Evolutionary conservation across 2,329 filamentous ascomycete genomes (phyloP), one percentile per base, ranked within the genome.

Genomic region (Pseudopithomyces chartarum): DNA sequence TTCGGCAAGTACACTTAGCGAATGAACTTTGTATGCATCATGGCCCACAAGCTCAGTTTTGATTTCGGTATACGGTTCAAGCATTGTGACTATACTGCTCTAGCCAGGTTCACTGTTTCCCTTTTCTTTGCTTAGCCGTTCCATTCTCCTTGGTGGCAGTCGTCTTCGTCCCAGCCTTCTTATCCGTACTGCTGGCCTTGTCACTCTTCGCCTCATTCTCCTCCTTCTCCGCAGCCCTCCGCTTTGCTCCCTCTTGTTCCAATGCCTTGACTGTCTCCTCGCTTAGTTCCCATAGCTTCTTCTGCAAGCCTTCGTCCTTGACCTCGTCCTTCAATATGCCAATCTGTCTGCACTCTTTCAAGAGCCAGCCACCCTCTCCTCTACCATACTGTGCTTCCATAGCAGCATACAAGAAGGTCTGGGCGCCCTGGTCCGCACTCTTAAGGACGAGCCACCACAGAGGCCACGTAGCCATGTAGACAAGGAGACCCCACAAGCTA

Each of bases 381-480:
- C 87, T 82, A 3, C 84, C 86, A 49, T 92, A 85, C 2, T 83
- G 81, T 2, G 84, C 84, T 54, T 97, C 93, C 91, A 97, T 96
- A 1, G 88, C 87, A 0, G 93, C 93, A 64, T 88, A 89, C 8
- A 98, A 79, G 45, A 98, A 87, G 5, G 90, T 92, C 77, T 99
- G 93, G 0, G 94, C 91, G 2, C 91, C 95, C 78, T 90, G 88
- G 51, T 87, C 79, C 0, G 92, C 85, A 33, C 90, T 93, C 76
- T 99, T 98, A 52, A 99, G 81, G 1, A 97, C 75, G 20, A 99
- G 76, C 91, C 94, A 98, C 74, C 90, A 91, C 0, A 96, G 63
- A 1, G 90, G 83, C 82, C 94, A 99, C 33, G 87, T 85, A 11
- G 89, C 43, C 7, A 97, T 74, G 75, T 99, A 99, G 17, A 91